Conservation (phyloP, 1,284 basidiomycete genomes). For the Heterobasidion irregulare region DNA sequence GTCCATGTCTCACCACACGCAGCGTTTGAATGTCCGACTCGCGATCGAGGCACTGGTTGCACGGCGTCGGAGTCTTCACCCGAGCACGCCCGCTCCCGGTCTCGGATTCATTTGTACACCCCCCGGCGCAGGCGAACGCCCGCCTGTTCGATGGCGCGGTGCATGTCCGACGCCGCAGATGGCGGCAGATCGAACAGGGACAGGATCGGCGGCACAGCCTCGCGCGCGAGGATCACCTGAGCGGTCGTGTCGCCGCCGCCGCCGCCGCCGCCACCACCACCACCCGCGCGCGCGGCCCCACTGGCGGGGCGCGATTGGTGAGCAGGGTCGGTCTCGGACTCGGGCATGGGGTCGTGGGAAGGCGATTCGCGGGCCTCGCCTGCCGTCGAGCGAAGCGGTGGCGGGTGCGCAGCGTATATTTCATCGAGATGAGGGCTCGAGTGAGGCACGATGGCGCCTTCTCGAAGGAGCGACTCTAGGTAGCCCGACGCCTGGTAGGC, state of each 20-base stretch:
- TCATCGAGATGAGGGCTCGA: constrained; percentile 44
- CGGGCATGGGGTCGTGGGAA: not conserved
- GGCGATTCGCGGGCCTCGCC: not conserved
- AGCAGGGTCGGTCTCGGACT: not conserved
- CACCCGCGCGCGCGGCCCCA: not conserved
- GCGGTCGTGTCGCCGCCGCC: not conserved
- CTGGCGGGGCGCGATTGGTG: not conserved
- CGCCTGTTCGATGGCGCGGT: constrained; percentile 58
- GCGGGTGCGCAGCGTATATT: constrained; percentile 39
- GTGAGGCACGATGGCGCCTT: constrained; percentile 46
- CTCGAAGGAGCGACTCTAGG: constrained; percentile 48
- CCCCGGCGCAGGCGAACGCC: constrained; percentile 6
- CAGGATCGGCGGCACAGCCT: constrained; percentile 44
- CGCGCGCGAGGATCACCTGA: constrained; percentile 37
- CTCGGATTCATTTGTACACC: constrained; percentile 3
- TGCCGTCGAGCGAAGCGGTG: constrained; percentile 11
- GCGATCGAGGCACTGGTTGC: not conserved
- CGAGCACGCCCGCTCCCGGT: not conserved
- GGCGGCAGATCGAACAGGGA: constrained; percentile 36
- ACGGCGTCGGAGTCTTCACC: not conserved
- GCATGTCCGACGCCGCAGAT: constrained; percentile 41
- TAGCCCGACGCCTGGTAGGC: constrained; percentile 70
- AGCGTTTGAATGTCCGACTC: not conserved
- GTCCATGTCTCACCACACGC: not conserved
- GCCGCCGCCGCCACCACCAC: constrained; percentile 10